phyloP scores from a whole-genome alignment of 768 basidiomycete species.

The Boletus pseudopeckii region DNA sequence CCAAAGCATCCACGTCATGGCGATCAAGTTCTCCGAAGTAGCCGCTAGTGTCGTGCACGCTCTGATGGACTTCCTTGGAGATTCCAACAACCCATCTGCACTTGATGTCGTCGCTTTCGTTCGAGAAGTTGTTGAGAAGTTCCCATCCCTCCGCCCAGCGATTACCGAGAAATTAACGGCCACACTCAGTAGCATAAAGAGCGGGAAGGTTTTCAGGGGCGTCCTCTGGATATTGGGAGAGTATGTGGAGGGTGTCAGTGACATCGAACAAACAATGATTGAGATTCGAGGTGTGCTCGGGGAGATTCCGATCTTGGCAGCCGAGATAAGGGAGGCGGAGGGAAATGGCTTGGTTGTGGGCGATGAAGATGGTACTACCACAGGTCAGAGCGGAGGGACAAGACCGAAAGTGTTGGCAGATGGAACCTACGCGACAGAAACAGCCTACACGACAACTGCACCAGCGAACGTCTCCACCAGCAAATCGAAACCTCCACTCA shows the following conservation, averaged over 20 bases:
- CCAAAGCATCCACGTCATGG: conserved; percentile 94
- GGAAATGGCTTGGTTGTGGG: conserved; percentile 50
- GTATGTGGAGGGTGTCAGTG: conserved; percentile 67
- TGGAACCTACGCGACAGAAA: conserved; percentile 97
- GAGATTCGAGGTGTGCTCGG: conserved; percentile 85
- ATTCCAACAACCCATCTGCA: conserved; percentile 92
- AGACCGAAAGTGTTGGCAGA: conserved; percentile 86
- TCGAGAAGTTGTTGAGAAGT: conserved; percentile 94
- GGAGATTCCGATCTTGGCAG: conserved; percentile 95
- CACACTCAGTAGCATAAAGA: conserved; percentile 85
- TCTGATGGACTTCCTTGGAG: conserved; percentile 90
- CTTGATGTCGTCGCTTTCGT: conserved; percentile 92
- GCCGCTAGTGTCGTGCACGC: conserved; percentile 94
- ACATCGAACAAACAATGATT: conserved; percentile 69
- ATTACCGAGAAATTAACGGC: conserved; percentile 84
- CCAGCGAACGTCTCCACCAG: conserved; percentile 72
- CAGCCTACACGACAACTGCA: conserved; percentile 69
- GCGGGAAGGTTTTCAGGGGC: conserved; percentile 95
- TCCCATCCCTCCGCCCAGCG: conserved; percentile 77
- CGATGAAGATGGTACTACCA: conserved; percentile 35
- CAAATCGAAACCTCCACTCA: conserved; percentile 88
- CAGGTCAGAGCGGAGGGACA: conserved; percentile 41
- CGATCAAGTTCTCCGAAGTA: conserved; percentile 95
- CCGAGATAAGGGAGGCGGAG: conserved; percentile 74
- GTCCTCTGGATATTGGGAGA: conserved; percentile 99